Evolutionary conservation across 805 yeast genomes (phyloP), one percentile per base, ranked within the genome.

Genomic region (Kuraishia ogatae): DNA sequence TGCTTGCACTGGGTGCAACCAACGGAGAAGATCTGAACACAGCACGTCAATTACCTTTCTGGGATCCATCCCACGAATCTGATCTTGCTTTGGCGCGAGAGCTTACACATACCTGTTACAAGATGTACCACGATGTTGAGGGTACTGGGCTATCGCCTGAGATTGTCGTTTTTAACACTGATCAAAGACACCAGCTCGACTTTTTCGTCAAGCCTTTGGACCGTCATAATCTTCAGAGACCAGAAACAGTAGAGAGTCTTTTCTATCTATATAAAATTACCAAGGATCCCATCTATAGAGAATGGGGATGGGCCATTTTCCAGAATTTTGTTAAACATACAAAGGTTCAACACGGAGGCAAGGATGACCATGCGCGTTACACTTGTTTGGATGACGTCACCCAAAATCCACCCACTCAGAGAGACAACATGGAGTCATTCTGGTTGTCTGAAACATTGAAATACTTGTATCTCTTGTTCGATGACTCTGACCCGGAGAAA

Each of bases 371-470:
- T 3, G 61, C 65, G 23, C 61, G 74, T 50, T 91, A 82, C 67
- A 77, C 89, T 1, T 80, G 87, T 8, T 70, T 91, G 59, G 72
- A 78, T 53, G 89, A 88, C 66, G 92, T 89, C 51, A 81, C 88
- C 1, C 59, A 62, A 1, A 82, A 84, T 39, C 83, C 92, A 2
- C 66, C 64, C n/a, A 64, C 66, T 21, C 67, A 66, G 58, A 70
- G 78, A 54, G 94, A 92, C 68, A 89, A 88, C 64, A 81, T 88
- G 82, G 97, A 91, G 70, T 85, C 96, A 21, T 90, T 89, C 75
- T 92, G 97, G 97, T 76, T 89, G 53, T 92, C 97, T 1, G 97
- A 92, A 68, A 92, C 97, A 2, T 77, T 92, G 66, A 92, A 92
- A 69, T 92, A 91, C 69, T 74, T 91, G 48, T 89, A 89, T 64